These are phyloP conservation scores for Cladophialophora bantiana DNA, from an alignment of 2,329 filamentous ascomycete species.

Conservation along the genomic window DNA sequence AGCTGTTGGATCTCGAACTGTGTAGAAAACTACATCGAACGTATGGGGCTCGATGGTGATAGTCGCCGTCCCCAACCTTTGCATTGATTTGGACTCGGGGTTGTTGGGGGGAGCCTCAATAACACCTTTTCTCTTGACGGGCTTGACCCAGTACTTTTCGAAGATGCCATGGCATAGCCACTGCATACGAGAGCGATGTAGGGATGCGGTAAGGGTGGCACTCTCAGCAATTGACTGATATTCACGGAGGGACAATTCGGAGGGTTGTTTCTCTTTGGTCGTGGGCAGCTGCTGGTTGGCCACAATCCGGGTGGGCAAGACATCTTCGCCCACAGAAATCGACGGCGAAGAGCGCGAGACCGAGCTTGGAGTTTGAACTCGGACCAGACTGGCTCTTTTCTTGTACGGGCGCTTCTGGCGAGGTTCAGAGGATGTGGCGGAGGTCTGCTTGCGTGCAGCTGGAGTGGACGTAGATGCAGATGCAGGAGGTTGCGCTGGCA, in stretches of 20 bases:
- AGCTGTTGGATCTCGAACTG: constrained; percentile 58
- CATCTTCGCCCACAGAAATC: constrained; percentile 43
- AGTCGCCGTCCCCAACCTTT: constrained; percentile 63
- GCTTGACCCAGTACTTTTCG: constrained; percentile 65
- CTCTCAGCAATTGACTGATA: constrained; percentile 68
- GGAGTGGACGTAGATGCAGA: constrained; percentile 22
- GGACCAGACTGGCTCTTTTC: constrained; percentile 42
- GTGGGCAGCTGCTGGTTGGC: constrained; percentile 64
- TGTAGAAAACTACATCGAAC: constrained; percentile 65
- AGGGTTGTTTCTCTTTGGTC: constrained; percentile 58
- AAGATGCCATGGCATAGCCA: constrained; percentile 64
- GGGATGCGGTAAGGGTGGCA: constrained; percentile 63
- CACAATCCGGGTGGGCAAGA: constrained; percentile 60
- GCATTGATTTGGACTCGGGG: constrained; percentile 60
- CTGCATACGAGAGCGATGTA: constrained; percentile 65
- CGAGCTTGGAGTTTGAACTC: constrained; percentile 42
- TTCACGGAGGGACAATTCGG: constrained; percentile 57
- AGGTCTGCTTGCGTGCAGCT: constrained; percentile 37
- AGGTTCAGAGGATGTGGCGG: constrained; percentile 38
- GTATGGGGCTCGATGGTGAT: constrained; percentile 69
- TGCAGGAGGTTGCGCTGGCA: constrained; percentile 41
- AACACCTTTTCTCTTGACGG: constrained; percentile 62
- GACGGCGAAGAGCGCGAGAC: constrained; percentile 43
- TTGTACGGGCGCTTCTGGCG: constrained; percentile 46
- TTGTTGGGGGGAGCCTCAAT: constrained; percentile 54